These are phyloP conservation scores for Sporothrix pseudoabietina DNA, from an alignment of 2,329 filamentous ascomycete species.

Conservation along the genomic window DNA sequence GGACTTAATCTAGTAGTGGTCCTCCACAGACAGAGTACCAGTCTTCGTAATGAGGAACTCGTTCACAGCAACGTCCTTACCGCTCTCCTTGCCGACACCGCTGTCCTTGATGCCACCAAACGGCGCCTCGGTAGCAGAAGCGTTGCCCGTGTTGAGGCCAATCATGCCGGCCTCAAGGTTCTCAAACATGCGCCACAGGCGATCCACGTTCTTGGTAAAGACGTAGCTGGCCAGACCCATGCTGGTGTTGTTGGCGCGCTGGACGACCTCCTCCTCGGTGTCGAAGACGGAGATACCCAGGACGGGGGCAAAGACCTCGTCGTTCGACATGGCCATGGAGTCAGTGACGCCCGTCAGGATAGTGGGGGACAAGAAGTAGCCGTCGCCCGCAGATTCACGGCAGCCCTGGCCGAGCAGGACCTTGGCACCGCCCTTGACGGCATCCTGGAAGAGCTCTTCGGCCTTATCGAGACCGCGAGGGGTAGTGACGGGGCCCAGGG, in stretches of 20 bases:
- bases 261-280: slow-evolving; percentile 57
- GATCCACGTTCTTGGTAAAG: slow-evolving; percentile 51
- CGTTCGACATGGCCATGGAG: slow-evolving; percentile 52
- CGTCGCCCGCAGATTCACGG: slow-evolving; percentile 43
- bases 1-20: slow-evolving; percentile 39
- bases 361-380: slow-evolving; percentile 69
- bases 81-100: slow-evolving; percentile 52
- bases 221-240: slow-evolving; percentile 57
- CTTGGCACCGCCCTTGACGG: slow-evolving; percentile 62
- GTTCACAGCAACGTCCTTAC: slow-evolving; percentile 52
- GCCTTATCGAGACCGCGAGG: slow-evolving; percentile 59
- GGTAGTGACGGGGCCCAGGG: slow-evolving; percentile 63
- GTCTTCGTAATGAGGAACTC: slow-evolving; percentile 52
- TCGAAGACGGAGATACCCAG: slow-evolving; percentile 59
- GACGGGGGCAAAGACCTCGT: slow-evolving; percentile 63
- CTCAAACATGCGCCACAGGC: slow-evolving; percentile 60
- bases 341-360: slow-evolving; percentile 53
- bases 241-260: slow-evolving; percentile 58
- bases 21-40: slow-evolving; percentile 49
- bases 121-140: slow-evolving; percentile 48
- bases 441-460: slow-evolving; percentile 63
- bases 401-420: slow-evolving; percentile 63
- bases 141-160: slow-evolving; percentile 47
- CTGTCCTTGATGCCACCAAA: slow-evolving; percentile 55
- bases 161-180: slow-evolving; percentile 59